Evolutionary conservation across 2,329 filamentous ascomycete species (phyloP).

Genomic region (Monosporascus sp.): DNA sequence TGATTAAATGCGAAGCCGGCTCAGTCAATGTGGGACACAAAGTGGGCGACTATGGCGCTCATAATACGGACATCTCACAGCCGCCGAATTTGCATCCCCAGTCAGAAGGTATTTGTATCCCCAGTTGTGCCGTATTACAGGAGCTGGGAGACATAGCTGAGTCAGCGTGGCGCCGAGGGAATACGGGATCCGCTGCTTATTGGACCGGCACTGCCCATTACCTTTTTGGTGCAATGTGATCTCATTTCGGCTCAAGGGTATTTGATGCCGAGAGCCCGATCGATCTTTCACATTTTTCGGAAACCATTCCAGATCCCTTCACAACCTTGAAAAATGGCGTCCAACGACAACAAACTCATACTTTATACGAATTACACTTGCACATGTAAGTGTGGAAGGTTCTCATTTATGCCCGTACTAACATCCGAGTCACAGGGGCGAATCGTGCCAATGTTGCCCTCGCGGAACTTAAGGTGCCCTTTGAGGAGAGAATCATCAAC

Average conservation of each 20-base stretch:
- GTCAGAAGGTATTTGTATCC: not conserved
- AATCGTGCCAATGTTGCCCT: slow-evolving; percentile 72
- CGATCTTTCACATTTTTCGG: not conserved
- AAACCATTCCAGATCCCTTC: not conserved
- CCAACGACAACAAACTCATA: not conserved
- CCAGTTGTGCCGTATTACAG: not conserved
- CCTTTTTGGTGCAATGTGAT: not conserved
- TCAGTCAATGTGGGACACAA: not conserved
- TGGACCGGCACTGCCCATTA: not conserved
- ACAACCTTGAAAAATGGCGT: not conserved
- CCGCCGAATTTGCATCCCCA: not conserved
- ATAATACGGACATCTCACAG: no score
- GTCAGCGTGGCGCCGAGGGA: not conserved
- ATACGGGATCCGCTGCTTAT: not conserved
- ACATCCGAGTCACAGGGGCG: slow-evolving; percentile 39
- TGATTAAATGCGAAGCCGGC: not conserved
- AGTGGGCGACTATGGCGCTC: not conserved
- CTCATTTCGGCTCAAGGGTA: not conserved
- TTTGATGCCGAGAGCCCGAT: not conserved
- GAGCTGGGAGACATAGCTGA: not conserved
- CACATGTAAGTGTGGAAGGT: not conserved
- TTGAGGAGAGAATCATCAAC: slow-evolving; percentile 69
- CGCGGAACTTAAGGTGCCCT: slow-evolving; percentile 58
- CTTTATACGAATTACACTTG: not conserved
- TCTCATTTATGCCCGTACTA: not conserved